A percentile compares a stretch with the other conserved stretches of the same genome.
phyloP scores from a whole-genome alignment of 1,284 basidiomycete species.

The Hypsizygus ulmarius region DNA sequence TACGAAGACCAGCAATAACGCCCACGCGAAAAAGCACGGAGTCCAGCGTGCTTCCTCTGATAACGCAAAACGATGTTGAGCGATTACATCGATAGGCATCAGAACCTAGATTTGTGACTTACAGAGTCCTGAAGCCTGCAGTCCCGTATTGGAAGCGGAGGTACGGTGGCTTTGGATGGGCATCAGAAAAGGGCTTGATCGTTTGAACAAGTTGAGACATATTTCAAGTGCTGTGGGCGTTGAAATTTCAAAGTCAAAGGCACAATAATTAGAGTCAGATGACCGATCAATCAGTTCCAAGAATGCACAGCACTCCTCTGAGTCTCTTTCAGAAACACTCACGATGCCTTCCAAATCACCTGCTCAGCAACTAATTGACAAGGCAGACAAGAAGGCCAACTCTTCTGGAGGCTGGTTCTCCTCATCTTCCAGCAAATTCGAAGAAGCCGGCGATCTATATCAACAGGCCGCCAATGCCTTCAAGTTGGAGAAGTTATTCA shows the following conservation, averaged over 20 bases:
- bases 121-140: conserved; percentile 93
- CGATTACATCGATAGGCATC: no score
- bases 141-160: conserved; percentile 87
- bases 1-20: conserved; percentile 86
- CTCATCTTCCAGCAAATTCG: conserved; percentile 76
- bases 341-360: conserved; percentile 54
- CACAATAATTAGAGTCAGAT: conserved; percentile 13
- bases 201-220: conserved; percentile 43
- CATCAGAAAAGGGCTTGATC: conserved; percentile 50
- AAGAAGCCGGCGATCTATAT: conserved; percentile 94
- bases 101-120: conserved; percentile 34
- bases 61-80: conserved; percentile 18
- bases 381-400: conserved; percentile 89
- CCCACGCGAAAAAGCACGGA: conserved; percentile 94
- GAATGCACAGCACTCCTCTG: conserved; percentile 10
- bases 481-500: conserved; percentile 92
- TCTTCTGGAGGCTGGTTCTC: conserved; percentile 87
- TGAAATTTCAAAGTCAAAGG: neutral
- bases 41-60: conserved; percentile 80
- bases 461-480: conserved; percentile 94
- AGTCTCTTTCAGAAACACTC: conserved; percentile 13
- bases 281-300: conserved; percentile 13
- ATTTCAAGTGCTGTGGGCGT: neutral
- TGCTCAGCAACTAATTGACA: conserved; percentile 71
- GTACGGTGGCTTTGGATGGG: conserved; percentile 62